Base-by-base conservation (phyloP, 306 rosid species). In the Pachyrhizus erosus region DNA sequence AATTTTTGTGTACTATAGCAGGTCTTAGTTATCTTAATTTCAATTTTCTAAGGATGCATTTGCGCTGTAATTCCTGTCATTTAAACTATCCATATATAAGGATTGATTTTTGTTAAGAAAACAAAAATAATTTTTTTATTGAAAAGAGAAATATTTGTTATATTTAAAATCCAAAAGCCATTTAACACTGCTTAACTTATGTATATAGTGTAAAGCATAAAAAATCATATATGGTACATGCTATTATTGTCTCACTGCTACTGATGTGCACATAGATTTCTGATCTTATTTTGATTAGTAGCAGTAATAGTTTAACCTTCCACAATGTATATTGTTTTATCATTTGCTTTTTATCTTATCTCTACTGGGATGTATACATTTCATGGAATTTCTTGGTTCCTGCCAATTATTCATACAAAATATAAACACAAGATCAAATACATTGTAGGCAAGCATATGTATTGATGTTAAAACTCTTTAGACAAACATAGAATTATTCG, bases 391-490 rank as follows among this genome's bases (percentile, higher is more conserved):
- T 37, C 68, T 21, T 33, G 51, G 9, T 74, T 34, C 34, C 54
- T 18, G 66, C 51, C 49, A 33, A 33, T 10, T 23, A 6, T 34
- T 65, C 48, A 70, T 14, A 7, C 11, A 46, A 24, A 15, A 24
- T 45, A 26, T 70, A 24, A n/a, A 18, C 72, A 18, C 48, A 65
- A 65, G 24, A n/a, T 65, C 72, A 34, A 66, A 66, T 37, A 37
- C 34, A 18, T 37, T 37, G 15, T 37, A 37, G 18, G 27, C 43
- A 29, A 60, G 37, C 39, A 11, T 9, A 51, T 6, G 3, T 27
- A 27, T 10, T 67, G 34, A 7, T 20, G 33, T 40, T 40, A 20
- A n/a, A n/a, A 70, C 75, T 5, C 37, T n/a, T 9, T 9, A 3
- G 8, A 9, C 15, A 34, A 67, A 68, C 51, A 9, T n/a, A 23